Percentiles rank a stretch among this genome's conserved stretches.
phyloP scores from a whole-genome alignment of 2,329 filamentous ascomycete genomes.

The Penicillium sp. region DNA sequence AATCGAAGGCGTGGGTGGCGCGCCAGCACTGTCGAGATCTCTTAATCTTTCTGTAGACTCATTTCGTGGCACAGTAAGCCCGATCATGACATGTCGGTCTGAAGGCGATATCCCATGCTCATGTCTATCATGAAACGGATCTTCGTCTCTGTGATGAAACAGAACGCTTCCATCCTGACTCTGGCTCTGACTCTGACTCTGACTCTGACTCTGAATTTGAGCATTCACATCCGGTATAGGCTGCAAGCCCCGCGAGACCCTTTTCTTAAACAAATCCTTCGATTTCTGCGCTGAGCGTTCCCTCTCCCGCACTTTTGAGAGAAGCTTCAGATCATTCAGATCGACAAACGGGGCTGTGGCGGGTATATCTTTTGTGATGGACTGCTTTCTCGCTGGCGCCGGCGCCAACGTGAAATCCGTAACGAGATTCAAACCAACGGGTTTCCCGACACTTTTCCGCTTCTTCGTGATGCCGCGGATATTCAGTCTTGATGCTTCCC shows the following conservation, averaged over 20 bases:
- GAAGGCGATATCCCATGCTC: constrained; percentile 44
- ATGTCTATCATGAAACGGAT: constrained; percentile 26
- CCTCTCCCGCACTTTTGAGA: constrained; percentile 36
- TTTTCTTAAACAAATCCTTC: constrained; percentile 25
- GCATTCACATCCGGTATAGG: constrained; percentile 19
- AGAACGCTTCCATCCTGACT: constrained; percentile 15
- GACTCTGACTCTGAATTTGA: neutral
- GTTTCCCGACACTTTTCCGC: constrained; percentile 29
- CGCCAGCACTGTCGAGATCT: constrained; percentile 32
- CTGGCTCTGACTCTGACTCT: neutral
- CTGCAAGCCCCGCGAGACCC: constrained; percentile 20
- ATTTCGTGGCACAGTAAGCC: constrained; percentile 42
- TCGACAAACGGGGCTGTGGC: constrained; percentile 33
- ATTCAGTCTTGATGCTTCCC: constrained; percentile 15
- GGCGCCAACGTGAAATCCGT: constrained; percentile 39
- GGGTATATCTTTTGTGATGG: constrained; percentile 3
- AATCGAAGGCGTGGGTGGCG: constrained; percentile 47
- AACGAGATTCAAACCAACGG: constrained; percentile 44
- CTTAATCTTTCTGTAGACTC: constrained; percentile 28
- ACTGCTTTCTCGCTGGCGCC: constrained; percentile 11
- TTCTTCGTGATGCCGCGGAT: constrained; percentile 20
- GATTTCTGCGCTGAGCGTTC: constrained; percentile 30
- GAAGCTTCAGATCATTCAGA: constrained; percentile 38
- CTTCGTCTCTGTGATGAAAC: constrained; percentile 15
- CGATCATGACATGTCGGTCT: constrained; percentile 48